Evolutionary conservation across 2,329 filamentous ascomycete species (phyloP).

Genomic region (Trichoderma sp.): DNA sequence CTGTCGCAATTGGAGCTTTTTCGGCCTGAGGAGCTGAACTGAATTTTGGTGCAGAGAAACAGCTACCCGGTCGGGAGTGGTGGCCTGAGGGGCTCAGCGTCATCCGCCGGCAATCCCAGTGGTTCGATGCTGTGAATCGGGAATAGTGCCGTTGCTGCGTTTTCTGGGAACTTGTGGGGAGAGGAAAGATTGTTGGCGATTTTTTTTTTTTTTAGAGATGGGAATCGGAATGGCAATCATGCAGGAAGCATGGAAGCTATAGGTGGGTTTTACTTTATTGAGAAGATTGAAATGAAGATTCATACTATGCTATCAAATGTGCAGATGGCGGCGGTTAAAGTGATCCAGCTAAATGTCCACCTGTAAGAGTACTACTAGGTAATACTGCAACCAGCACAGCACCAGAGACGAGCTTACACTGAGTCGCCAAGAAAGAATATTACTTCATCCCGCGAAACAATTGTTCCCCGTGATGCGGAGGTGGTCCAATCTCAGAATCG

Average conservation of each 20-base stretch:
- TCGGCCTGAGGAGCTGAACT: conserved; percentile 4
- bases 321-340: background rate
- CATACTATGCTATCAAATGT: background rate
- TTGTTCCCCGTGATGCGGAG: background rate
- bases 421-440: background rate
- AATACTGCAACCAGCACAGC: background rate
- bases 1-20: conserved; percentile 7
- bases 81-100: background rate
- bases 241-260: background rate
- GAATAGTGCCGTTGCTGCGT: background rate
- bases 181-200: background rate
- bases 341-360: background rate
- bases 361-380: no score
- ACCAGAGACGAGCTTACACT: background rate
- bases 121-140: conserved; percentile 5
- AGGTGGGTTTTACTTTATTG: no score
- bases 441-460: background rate
- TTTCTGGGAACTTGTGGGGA: background rate
- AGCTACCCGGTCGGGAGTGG: background rate
- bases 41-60: background rate
- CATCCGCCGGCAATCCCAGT: background rate
- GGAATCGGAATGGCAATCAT: background rate
- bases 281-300: no score
- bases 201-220: no score
- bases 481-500: background rate